Evolutionary conservation across 2,329 filamentous ascomycete species (phyloP).

Genomic region (Tolypocladium endophyticum): DNA sequence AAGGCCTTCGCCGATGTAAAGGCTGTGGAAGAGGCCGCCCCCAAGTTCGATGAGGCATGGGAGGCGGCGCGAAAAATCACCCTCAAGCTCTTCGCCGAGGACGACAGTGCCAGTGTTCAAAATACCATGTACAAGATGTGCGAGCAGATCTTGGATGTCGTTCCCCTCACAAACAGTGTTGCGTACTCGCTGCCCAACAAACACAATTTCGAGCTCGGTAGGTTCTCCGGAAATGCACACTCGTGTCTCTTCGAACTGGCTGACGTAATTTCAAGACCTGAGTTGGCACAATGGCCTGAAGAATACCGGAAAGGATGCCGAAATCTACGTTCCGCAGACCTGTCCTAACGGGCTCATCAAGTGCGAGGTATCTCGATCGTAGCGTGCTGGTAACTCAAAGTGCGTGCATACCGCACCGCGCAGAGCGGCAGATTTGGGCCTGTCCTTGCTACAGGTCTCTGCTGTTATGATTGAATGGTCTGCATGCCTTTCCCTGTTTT

Average conservation of each 20-base stretch:
- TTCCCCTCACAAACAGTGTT: slow-evolving; percentile 60
- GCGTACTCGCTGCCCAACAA: slow-evolving; percentile 90
- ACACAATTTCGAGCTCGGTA: slow-evolving; percentile 95
- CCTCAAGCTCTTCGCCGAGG: slow-evolving; percentile 81
- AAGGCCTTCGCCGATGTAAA: slow-evolving; percentile 54
- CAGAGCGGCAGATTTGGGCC: not conserved
- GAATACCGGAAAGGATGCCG: slow-evolving; percentile 91
- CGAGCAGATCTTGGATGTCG: slow-evolving; percentile 69
- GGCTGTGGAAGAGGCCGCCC: slow-evolving; percentile 53
- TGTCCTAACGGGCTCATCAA: slow-evolving; percentile 93
- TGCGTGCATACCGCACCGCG: not conserved
- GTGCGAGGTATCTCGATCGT: slow-evolving; percentile 65
- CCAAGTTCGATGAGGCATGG: slow-evolving; percentile 72
- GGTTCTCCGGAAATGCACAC: slow-evolving; percentile 21
- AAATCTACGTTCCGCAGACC: slow-evolving; percentile 89
- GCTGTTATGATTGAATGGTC: not conserved
- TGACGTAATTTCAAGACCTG: slow-evolving; percentile 48
- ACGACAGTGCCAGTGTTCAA: slow-evolving; percentile 88
- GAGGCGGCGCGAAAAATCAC: slow-evolving; percentile 71
- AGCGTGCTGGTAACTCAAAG: slow-evolving; percentile 1
- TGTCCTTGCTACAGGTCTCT: not conserved
- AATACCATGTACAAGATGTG: slow-evolving; percentile 99
- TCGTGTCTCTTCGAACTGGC: not conserved
- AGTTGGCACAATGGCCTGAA: slow-evolving; percentile 94
- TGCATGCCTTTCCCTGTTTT: not conserved